These are phyloP conservation scores for Gossypium lobatum DNA, from an alignment of 441 rosid species.

Conservation along the genomic window DNA sequence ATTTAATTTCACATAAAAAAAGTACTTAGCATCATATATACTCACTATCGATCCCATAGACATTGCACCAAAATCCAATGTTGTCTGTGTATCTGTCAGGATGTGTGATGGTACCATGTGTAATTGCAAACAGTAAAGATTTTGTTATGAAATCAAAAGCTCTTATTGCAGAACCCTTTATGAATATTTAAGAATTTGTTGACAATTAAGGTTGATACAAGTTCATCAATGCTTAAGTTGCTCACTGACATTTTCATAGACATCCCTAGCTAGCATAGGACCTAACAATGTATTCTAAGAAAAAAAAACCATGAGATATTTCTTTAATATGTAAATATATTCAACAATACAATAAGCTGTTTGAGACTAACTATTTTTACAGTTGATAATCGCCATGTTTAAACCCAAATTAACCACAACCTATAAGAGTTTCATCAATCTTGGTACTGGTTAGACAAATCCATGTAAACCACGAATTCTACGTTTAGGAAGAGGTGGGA, in stretches of 20 bases:
- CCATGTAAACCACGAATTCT: slow-evolving; percentile 15
- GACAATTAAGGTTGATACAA: too few species aligned
- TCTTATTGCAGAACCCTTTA: neutral
- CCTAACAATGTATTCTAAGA: neutral
- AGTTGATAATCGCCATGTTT: too few species aligned
- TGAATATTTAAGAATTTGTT: too few species aligned
- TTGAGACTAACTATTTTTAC: too few species aligned
- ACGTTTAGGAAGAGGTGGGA: slow-evolving; percentile 38
- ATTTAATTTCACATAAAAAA: neutral
- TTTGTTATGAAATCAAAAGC: neutral
- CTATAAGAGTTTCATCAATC: neutral
- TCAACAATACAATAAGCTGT: too few species aligned
- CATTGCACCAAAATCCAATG: slow-evolving; percentile 94
- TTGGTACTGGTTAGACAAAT: neutral
- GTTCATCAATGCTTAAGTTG: neutral
- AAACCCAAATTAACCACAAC: too few species aligned
- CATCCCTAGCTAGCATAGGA: neutral
- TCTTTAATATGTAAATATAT: too few species aligned
- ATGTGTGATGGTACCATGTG: slow-evolving; percentile 92
- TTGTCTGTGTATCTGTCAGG: slow-evolving; percentile 86
- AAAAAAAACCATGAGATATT: neutral
- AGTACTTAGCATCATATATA: slow-evolving; percentile 13
- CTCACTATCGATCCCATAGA: slow-evolving; percentile 98
- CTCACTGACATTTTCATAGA: neutral
- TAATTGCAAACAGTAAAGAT: slow-evolving; percentile 46